A percentile compares a stretch with the other conserved stretches of the same genome.
Conservation (phyloP, 176 grass and related monocot species). For the Eleusine coracana region DNA sequence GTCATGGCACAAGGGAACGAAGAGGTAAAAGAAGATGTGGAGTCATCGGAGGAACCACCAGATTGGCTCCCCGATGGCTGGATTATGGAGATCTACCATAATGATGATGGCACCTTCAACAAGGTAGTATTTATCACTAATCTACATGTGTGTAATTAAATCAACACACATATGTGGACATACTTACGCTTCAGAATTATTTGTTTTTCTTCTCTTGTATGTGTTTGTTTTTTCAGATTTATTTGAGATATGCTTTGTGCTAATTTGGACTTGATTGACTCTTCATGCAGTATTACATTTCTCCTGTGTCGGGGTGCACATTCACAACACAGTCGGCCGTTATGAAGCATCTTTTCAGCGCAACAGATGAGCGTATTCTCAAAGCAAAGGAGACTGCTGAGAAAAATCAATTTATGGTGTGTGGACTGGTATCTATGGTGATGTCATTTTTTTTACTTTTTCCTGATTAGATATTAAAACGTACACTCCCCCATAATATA, state of each 20-base stretch:
- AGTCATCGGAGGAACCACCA: too few relatives aligned
- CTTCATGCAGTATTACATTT: background rate
- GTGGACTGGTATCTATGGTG: too few relatives aligned
- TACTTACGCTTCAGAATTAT: background rate
- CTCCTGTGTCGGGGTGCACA: background rate
- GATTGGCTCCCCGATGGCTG: too few relatives aligned
- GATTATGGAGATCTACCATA: background rate
- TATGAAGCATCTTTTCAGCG: background rate
- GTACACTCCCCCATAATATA: background rate
- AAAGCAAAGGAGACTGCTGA: too few relatives aligned
- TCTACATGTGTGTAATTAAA: background rate
- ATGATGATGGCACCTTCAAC: background rate
- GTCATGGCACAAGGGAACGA: background rate
- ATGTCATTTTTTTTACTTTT: too few relatives aligned
- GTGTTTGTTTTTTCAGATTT: background rate
- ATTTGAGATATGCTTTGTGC: background rate
- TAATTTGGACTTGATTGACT: background rate
- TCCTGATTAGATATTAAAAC: too few relatives aligned
- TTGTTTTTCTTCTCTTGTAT: background rate
- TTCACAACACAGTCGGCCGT: background rate
- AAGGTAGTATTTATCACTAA: background rate
- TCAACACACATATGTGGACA: background rate
- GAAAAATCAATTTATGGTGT: too few relatives aligned
- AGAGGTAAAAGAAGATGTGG: too few relatives aligned
- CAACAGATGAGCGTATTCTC: background rate